Evolutionary conservation across 2,329 filamentous ascomycete species (phyloP), one percentile per base, ranked within the genome.

Genomic region (Plenodomus tracheiphilus): DNA sequence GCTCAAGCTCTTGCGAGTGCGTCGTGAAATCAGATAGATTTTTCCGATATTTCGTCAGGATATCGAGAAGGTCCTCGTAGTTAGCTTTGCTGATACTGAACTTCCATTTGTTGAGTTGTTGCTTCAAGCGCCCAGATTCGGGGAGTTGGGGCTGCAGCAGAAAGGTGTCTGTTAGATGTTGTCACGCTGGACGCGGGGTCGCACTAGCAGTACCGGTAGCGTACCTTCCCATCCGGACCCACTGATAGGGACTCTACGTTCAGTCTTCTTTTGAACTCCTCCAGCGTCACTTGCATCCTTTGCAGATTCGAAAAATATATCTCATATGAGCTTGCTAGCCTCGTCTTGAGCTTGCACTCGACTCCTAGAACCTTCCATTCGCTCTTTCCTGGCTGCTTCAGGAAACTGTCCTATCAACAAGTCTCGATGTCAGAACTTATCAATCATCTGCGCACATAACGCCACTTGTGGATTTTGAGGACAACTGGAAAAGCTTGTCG

Each of bases 11-110:
- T 2, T 56, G 34, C 1, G 55, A 59, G 37, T 67, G 65, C 30
- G 58, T 52, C 1, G 62, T 65, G 8, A 70, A 49, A 16, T 47
- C 58, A 4, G 49, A 43, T 15, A 69, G 43, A 2, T 49, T 52
- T n/a, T 49, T 43, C 37, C 67, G 69, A 39, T 52, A 53, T 19
- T 53, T 49, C n/a, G 41, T 51, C 11, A 69, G 51, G 5, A 57
- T 47, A 2, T 25, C 13, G 4, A 70, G 45, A 2, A 59, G 49
- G 13, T 61, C 61, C 11, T 53, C 43, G 28, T 68, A 70, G 13
- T 59, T 56, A 1, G 56, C 53, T 41, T 58, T 61, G 37, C 49
- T 61, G 9, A 68, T 43, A 32, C 56, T 59, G 39, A 69, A 68
- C 15, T 56, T 55, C 3, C 67, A 49, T 5, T 62, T 37, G 21